Base-by-base conservation (phyloP, 208 protist genomes). In the Vickermania spadyakhi region DNA sequence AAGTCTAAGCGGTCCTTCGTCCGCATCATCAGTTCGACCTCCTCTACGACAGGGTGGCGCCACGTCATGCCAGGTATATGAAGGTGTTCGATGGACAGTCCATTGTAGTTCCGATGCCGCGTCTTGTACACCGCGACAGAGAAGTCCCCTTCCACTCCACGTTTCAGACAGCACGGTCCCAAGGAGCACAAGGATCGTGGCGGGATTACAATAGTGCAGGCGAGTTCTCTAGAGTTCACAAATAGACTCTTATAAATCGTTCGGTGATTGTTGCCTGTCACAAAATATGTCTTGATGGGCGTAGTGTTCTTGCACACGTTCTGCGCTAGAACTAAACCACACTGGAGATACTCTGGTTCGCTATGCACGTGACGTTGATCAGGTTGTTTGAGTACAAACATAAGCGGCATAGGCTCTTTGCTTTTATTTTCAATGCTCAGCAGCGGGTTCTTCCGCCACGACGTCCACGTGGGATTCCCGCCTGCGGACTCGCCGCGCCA, bases 221-320 rank as follows among this genome's bases (percentile, higher is more conserved):
- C 57, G 29, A 70, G 66, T 50, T 85, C 79, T 18, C 79, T 63
- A 14, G 71, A 74, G 66, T 81, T 79, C n/a, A 85, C 31, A 62
- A 79, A 85, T 5, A 91, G 73, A 50, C 81, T 79, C 70, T 86
- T 88, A 65, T 79, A 57, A 25, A 91, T 79, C 5, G 73, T 28
- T 58, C 78, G 79, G 66, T 91, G 80, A 63, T 86, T 88, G 68
- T 88, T 88, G 56, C 75, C 76, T 1, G 84, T 91, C 26, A 91
- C 73, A 58, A 75, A 80, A 62, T 77, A 82, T 2, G 78, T 86
- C 3, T 80, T 72, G 23, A 88, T 70, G 30, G 59, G 56, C 4
- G 55, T 14, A 21, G 30, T 29, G 18, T 7, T 61, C 14, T 51
- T 62, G 55, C 64, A 66, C 31, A 61, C 68, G 55, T 60, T 71